These are phyloP conservation scores for Rutstroemia sp. DNA, from an alignment of 2,329 filamentous ascomycete species.

Conservation along the genomic window DNA sequence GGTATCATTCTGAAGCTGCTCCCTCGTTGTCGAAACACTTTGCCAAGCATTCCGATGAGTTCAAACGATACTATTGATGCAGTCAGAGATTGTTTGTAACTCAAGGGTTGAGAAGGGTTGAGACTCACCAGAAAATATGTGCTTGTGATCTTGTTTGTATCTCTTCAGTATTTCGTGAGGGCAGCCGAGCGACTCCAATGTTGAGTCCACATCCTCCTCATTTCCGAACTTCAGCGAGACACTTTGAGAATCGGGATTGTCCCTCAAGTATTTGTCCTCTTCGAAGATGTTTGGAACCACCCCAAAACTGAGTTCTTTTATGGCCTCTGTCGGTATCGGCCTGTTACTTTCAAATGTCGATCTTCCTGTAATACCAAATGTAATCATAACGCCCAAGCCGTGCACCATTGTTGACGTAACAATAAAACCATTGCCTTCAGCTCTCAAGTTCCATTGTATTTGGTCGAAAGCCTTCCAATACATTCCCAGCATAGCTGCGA, in stretches of 20 bases:
- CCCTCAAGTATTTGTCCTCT: conserved; percentile 33
- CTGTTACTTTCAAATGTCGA: conserved; percentile 42
- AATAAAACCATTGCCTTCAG: conserved; percentile 32
- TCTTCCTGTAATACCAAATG: conserved; percentile 43
- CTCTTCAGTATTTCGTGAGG: conserved; percentile 43
- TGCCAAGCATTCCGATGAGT: conserved; percentile 49
- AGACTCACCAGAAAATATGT: conserved; percentile 26
- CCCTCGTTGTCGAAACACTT: conserved; percentile 41
- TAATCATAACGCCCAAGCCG: conserved; percentile 48
- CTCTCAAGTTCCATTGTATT: conserved; percentile 40
- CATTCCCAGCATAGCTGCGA: conserved; percentile 36
- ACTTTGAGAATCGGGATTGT: conserved; percentile 22
- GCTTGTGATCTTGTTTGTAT: conserved; percentile 28
- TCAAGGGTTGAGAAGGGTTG: too few relatives aligned
- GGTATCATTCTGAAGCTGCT: conserved; percentile 47
- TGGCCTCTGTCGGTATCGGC: conserved; percentile 44
- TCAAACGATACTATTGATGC: conserved; percentile 44
- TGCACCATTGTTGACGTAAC: conserved; percentile 30
- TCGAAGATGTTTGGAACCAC: conserved; percentile 48
- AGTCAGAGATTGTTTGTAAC: conserved; percentile 19
- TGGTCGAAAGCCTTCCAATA: conserved; percentile 54
- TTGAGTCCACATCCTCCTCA: conserved; percentile 42
- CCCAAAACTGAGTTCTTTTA: conserved; percentile 50
- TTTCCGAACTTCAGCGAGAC: conserved; percentile 41
- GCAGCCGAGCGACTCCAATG: conserved; percentile 45